Evolutionary conservation across 192 early-diverging fungal genomes (phyloP).

Genomic region (Thamnidium elegans): DNA sequence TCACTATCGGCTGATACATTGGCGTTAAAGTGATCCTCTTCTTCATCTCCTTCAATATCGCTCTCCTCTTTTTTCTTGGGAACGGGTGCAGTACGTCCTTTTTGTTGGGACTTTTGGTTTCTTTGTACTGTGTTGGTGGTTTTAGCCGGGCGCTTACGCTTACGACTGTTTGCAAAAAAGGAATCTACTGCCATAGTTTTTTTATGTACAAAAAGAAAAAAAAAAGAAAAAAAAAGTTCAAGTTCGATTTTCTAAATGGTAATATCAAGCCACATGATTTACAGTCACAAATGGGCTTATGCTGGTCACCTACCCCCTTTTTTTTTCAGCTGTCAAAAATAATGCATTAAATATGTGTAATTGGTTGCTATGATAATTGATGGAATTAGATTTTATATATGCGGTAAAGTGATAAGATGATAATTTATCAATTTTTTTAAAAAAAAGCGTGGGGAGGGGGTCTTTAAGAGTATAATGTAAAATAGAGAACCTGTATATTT

Average conservation of each 20-base stretch:
- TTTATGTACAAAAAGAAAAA: not conserved
- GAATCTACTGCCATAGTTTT: slow-evolving; percentile 16
- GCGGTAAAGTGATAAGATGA: too few species aligned
- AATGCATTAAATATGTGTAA: too few species aligned
- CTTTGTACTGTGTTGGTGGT: not conserved
- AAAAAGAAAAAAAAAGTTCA: not conserved
- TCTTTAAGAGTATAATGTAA: too few species aligned
- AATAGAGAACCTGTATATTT: too few species aligned
- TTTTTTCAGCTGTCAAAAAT: too few species aligned
- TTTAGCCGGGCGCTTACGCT: slow-evolving; percentile 13
- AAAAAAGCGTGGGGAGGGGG: too few species aligned
- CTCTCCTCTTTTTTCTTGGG: not conserved
- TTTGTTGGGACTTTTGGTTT: not conserved
- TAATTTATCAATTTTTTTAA: too few species aligned
- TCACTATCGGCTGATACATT: slow-evolving; percentile 49
- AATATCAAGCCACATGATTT: not conserved
- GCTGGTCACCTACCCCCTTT: not conserved
- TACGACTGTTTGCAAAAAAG: slow-evolving; percentile 27
- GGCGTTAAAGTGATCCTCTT: slow-evolving; percentile 54
- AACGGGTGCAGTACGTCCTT: too few species aligned
- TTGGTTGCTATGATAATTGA: too few species aligned
- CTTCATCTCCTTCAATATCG: slow-evolving; percentile 43
- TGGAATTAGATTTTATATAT: too few species aligned
- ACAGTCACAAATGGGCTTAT: not conserved
- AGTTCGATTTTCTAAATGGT: not conserved